phyloP scores from a whole-genome alignment of 1,284 basidiomycete species.

The Phlebopus sp. region DNA sequence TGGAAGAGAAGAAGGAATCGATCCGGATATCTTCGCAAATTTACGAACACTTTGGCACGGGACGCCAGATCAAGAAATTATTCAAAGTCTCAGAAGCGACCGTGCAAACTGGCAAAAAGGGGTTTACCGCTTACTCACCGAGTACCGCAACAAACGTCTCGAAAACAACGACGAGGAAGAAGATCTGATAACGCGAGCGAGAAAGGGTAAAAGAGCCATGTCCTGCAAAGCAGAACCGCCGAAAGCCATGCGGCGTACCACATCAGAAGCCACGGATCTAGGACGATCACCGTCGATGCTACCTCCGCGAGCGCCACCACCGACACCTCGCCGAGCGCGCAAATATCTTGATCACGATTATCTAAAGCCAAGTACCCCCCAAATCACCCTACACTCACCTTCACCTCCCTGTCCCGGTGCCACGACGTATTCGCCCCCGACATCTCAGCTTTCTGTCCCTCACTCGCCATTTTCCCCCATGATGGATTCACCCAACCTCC shows the following conservation, averaged over 20 bases:
- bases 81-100: conserved; percentile 58
- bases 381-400: conserved; percentile 31
- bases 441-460: conserved; percentile 25
- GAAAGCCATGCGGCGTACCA: conserved; percentile 19
- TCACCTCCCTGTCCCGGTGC: conserved; percentile 27
- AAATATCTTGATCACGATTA: conserved; percentile 20
- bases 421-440: conserved; percentile 24
- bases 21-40: conserved; percentile 89
- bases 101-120: conserved; percentile 90
- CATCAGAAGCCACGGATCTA: conserved; percentile 27
- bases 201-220: conserved; percentile 31
- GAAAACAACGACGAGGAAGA: conserved; percentile 68
- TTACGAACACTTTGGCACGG: conserved; percentile 89
- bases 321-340: conserved; percentile 52
- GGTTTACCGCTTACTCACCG: conserved; percentile 82
- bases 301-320: conserved; percentile 55
- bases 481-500: conserved; percentile 35
- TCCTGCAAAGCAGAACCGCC: conserved; percentile 6
- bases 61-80: conserved; percentile 68
- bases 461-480: conserved; percentile 29
- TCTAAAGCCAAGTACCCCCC: conserved; percentile 14
- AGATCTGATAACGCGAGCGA: conserved; percentile 36
- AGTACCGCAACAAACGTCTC: conserved; percentile 71
- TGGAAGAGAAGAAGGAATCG: conserved; percentile 62
- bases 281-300: conserved; percentile 35